Evolutionary conservation across 305 asterid genomes (phyloP), one percentile per base, ranked within the genome.

Genomic region (Solanum hybrid): DNA sequence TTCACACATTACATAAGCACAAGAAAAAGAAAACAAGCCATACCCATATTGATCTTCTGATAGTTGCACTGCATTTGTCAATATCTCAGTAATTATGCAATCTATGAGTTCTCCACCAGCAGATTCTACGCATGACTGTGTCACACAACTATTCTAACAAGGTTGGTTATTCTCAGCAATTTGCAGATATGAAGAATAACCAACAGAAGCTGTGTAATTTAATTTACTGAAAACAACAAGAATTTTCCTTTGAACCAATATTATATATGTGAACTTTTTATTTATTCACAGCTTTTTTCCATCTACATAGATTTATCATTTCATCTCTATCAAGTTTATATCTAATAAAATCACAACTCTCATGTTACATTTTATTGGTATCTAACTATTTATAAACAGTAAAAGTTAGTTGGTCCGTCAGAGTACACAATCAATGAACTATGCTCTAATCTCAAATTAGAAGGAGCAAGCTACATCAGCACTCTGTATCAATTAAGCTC

Each of bases 11-110:
- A 34, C 85, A 77, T 51, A 88, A 88, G 64, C 56, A 72, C 78
- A 3, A 9, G 86, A 77, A 24, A 66, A 46, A 12, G 42, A 38
- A 77, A 69, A 77, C 10, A 77, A 81, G 88, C 66, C 86, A 38
- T 90, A 97, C 99, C 99, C 99, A 29, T 89, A 96, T 78, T 93
- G 96, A 93, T 95, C 96, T n/a, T 89, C 91, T 6, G 93, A 86
- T 22, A 92, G 87, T 64, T 60, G 90, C 16, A 89, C 60, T 78
- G 93, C 90, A 66, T 91, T 91, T 29, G 87, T 34, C 56, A 92
- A 82, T 40, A 92, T 92, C 88, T 90, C 91, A 3, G 35, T 3
- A 12, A 93, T 81, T 34, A 93, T 85, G 64, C 77, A 87, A 7
- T 91, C 89, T 90, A 73, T 86, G 13, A 78, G 51, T 38, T 91